Evolutionary conservation across 176 grass and related monocot species (phyloP).

Genomic region (Avena insularis): DNA sequence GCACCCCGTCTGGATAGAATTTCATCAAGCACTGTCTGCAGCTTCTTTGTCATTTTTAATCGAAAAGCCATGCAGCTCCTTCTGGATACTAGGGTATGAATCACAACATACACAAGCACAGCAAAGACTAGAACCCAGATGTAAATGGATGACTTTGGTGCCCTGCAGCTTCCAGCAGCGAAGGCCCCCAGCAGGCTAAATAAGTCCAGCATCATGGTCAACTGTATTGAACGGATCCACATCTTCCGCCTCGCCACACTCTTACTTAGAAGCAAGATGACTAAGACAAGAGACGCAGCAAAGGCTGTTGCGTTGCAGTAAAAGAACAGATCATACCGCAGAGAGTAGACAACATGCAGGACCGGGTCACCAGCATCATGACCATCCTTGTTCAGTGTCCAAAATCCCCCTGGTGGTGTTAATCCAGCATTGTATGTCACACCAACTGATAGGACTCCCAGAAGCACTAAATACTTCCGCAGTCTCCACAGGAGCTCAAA

Average conservation of each 20-base stretch:
- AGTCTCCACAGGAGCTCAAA: slow-evolving; percentile 50
- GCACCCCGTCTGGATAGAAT: not conserved
- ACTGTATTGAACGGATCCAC: slow-evolving; percentile 47
- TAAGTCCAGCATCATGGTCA: slow-evolving; percentile 57
- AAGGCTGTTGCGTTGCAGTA: slow-evolving; percentile 58
- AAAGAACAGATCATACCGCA: slow-evolving; percentile 48
- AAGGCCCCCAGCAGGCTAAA: slow-evolving; percentile 63
- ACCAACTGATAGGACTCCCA: slow-evolving; percentile 40
- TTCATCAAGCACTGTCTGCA: fast-evolving
- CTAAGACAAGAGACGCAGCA: slow-evolving; percentile 58
- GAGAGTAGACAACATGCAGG: slow-evolving; percentile 13
- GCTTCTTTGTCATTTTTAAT: not conserved
- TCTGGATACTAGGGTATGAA: slow-evolving; percentile 43
- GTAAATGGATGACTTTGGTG: slow-evolving; percentile 43
- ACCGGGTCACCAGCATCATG: slow-evolving; percentile 46
- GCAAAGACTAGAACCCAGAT: slow-evolving; percentile 50
- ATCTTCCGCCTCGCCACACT: slow-evolving; percentile 16
- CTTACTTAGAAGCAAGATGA: slow-evolving; percentile 67
- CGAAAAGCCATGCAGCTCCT: slow-evolving; percentile 2
- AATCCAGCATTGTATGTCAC: slow-evolving; percentile 63
- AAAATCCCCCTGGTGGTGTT: slow-evolving; percentile 41
- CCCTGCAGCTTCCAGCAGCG: slow-evolving; percentile 57
- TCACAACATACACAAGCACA: slow-evolving; percentile 48
- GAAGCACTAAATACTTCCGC: slow-evolving; percentile 56
- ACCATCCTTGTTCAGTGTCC: not conserved